Conservation (phyloP, 495 filamentous ascomycete genomes). For the Penicillium coprophilum region DNA sequence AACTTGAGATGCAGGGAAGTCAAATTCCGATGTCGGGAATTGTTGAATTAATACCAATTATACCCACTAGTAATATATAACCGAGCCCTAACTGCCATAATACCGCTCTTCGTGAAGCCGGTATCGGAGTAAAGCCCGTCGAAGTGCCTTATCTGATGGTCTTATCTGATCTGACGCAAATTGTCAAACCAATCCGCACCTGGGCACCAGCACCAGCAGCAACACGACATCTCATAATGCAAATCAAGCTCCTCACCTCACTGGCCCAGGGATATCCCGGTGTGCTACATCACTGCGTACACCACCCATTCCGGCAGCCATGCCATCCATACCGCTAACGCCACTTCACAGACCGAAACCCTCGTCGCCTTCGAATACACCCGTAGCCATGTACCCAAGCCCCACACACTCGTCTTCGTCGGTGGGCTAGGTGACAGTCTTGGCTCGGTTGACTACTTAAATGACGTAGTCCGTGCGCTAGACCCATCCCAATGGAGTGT, state of each 20-base stretch:
- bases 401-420: conserved; percentile 31
- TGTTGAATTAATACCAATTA: conserved; percentile 6
- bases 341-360: conserved; percentile 20
- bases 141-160: conserved; percentile 15
- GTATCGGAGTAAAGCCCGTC: neutral
- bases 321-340: neutral
- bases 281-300: conserved; percentile 31
- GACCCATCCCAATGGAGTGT: conserved; percentile 58
- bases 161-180: conserved; percentile 28
- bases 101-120: neutral
- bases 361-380: conserved; percentile 33
- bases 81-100: conserved; percentile 12
- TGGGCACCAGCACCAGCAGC: neutral
- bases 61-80: neutral
- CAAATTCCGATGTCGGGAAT: neutral
- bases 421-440: conserved; percentile 66
- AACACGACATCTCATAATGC: conserved; percentile 13
- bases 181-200: neutral
- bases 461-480: conserved; percentile 46
- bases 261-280: conserved; percentile 26
- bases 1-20: neutral
- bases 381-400: conserved; percentile 24
- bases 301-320: neutral
- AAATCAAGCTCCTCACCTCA: conserved; percentile 24
- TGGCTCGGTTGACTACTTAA: conserved; percentile 57